Base-by-base conservation (phyloP, 1,284 basidiomycete genomes). In the Cryptococcus deneoformans region DNA sequence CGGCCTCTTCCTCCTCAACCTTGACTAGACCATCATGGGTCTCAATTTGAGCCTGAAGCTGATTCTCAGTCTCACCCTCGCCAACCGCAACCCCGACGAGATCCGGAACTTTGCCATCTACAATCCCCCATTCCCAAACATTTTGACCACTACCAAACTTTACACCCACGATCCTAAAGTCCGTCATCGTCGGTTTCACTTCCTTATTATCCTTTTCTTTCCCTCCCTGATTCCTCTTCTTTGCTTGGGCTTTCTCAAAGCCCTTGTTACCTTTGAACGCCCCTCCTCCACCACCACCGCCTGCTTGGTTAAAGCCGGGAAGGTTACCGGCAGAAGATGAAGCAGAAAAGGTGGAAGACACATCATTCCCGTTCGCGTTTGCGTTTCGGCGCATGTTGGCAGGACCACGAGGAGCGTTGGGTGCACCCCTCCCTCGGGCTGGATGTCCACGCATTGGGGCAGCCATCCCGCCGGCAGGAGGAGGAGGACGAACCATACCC, bases 81-180 rank as follows among this genome's bases (percentile, higher is more conserved):
- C 49, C 44, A 39, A 57, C 45, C 38, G 56, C 56, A n/a, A 61
- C 65, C 42, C 57, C 60, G 20, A 65, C 60, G 29, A 59, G 54
- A 37, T 65, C 62, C 24, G 46, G 40, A 12, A 50, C 46, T 54
- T 64, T 64, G 47, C 66, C 67, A 39, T 64, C 66, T 29, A 74
- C 65, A 37, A 68, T 42, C 39, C 77, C 73, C 80, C 80, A 81
- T 36, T 63, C 67, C 81, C 79, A 82, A 6, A 64, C 71, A 20
- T 81, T 59, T 39, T 71, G 70, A 29, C 29, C 29, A 42, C 40
- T 16, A 52, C 73, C 76, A 53, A 95, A 87, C 73, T 90, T 86
- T 68, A 96, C 82, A 29, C 89, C 92, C 67, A 93, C 82, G 72
- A 97, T 92, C 78, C 94, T 90, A 84, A 96, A 97, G 80, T 96